These are phyloP conservation scores for Solanum megistacrolobum DNA, from an alignment of 257 asterid species.

Conservation along the genomic window DNA sequence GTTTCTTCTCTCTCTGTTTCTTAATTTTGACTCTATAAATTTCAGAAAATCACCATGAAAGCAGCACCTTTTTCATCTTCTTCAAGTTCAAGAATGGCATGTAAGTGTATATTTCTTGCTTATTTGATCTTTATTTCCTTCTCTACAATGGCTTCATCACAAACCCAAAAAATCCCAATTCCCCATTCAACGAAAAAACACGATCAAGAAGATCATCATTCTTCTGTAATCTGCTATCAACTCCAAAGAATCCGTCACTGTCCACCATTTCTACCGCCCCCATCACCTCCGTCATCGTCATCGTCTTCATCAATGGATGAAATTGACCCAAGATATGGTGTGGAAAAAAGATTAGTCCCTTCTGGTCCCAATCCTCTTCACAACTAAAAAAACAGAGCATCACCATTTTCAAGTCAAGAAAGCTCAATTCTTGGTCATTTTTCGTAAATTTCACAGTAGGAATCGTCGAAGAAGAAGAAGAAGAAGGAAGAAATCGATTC, in stretches of 20 bases:
- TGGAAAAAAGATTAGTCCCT: constrained; percentile 69
- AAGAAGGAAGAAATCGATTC: not conserved
- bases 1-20: too few species aligned
- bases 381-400: constrained; percentile 23
- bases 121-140: constrained; percentile 5
- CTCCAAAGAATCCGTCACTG: constrained; percentile 50
- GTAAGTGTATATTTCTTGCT: not conserved
- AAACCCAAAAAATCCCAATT: not conserved
- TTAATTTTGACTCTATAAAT: too few species aligned
- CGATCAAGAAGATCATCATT: not conserved
- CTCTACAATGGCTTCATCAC: not conserved
- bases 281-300: not conserved
- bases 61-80: constrained; percentile 2
- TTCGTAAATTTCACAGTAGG: not conserved
- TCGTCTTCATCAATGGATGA: constrained; percentile 18
- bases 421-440: not conserved
- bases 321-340: constrained; percentile 78
- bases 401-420: not conserved
- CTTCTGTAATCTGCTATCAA: constrained; percentile 17
- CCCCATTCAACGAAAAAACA: not conserved
- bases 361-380: constrained; percentile 94
- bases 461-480: not conserved
- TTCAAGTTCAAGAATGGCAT: not conserved
- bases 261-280: constrained; percentile 30
- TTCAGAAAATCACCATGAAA: constrained; percentile 10